Evolutionary conservation across 2,329 filamentous ascomycete genomes (phyloP), one percentile per base, ranked within the genome.

Genomic region (Curvularia sp.): DNA sequence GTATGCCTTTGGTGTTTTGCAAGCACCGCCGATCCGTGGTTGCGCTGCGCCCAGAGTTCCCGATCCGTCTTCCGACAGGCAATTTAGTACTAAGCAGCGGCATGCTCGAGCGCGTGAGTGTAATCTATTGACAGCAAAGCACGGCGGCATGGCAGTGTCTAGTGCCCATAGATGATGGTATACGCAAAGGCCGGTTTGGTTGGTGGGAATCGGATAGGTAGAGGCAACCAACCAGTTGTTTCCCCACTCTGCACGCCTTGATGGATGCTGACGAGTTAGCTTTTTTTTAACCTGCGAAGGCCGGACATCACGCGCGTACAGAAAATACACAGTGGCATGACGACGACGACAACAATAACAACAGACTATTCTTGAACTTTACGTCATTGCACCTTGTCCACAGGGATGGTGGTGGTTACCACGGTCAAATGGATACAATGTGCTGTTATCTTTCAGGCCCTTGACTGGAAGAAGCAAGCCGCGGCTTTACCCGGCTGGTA

Each of bases 381-480:
- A 48, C 55, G 49, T 57, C 55, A 57, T 22, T 30, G 55, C 33
- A 47, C 43, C 15, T 28, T 18, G 9, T 18, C 7, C 38, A 43
- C 41, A 22, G 41, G 41, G 41, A 18, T 43, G 41, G 20, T 43
- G 41, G 22, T 43, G 41, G 24, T 15, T 22, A 35, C 12, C 35
- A 49, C 8, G 55, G 49, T 26, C 47, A 35, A 41, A 13, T 41
- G 22, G 24, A 41, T 30, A n/a, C 22, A 44, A 2, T 8, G 48
- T 15, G 48, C 28, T 35, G 48, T 41, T 41, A 30, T 50, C 35
- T 18, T 24, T 7, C 5, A 24, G 22, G 42, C 24, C 15, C 24
- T 28, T 50, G 41, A 30, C 52, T 33, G 52, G 12, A 58, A 58
- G 31, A 33, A 55, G 56, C 47, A 58, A 49, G 56, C 47, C 46